A percentile compares a stretch with the other conserved stretches of the same genome.
phyloP scores from a whole-genome alignment of 306 rosid genomes.

The Hippophae gyantsensis region DNA sequence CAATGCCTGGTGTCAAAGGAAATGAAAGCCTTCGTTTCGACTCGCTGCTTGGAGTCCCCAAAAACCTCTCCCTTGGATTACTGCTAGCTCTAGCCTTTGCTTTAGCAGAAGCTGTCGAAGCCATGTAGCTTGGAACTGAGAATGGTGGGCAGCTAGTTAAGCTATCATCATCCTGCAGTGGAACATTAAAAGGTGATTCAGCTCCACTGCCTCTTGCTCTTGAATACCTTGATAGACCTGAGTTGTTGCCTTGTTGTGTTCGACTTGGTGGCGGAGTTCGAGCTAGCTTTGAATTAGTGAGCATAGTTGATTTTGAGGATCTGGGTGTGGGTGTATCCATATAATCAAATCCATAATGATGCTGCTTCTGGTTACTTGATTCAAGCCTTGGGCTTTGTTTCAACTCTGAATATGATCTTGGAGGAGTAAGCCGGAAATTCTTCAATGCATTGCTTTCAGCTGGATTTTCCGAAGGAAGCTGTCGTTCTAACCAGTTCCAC shows the following conservation, averaged over 20 bases:
- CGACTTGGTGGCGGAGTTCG: constrained; percentile 45
- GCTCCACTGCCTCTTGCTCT: constrained; percentile 44
- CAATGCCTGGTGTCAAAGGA: constrained; percentile 67
- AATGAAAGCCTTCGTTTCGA: constrained; percentile 71
- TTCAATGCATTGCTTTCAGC: constrained; percentile 45
- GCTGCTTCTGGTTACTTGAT: constrained; percentile 42
- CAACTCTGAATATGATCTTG: constrained; percentile 55
- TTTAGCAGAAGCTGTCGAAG: constrained; percentile 65
- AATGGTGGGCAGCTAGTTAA: constrained; percentile 93
- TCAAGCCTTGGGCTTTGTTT: constrained; percentile 50
- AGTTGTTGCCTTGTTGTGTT: constrained; percentile 43
- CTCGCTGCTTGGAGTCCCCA: constrained; percentile 65
- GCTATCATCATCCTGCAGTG: constrained; percentile 69
- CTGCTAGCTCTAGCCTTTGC: constrained; percentile 66
- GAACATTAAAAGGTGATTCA: constrained; percentile 51
- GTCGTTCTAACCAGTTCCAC: constrained; percentile 99
- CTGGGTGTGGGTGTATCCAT: constrained; percentile 71
- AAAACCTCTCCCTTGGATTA: constrained; percentile 64
- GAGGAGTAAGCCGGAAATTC: constrained; percentile 66
- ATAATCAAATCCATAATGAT: constrained; percentile 39
- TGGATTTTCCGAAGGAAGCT: constrained; percentile 39
- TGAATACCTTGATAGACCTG: constrained; percentile 33
- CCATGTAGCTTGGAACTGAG: constrained; percentile 85
- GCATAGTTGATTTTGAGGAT: constrained; percentile 59
- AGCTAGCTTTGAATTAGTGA: constrained; percentile 28